These are phyloP conservation scores for Tarenaya hassleriana DNA, from an alignment of 345 rosid genomes.

Conservation along the genomic window DNA sequence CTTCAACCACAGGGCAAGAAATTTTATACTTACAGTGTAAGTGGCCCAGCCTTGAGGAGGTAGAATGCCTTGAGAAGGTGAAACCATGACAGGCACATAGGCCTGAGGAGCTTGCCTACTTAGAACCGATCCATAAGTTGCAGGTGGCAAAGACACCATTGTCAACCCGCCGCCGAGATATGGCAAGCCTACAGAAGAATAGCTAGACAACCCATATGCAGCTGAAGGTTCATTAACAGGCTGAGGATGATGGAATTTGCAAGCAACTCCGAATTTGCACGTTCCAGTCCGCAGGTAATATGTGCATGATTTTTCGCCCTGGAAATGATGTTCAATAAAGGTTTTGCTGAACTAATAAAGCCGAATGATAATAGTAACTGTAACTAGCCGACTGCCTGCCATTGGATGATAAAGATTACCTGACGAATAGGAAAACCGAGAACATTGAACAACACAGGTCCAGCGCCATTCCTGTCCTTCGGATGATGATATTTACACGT, in stretches of 20 bases:
- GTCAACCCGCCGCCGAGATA: conserved; percentile 53
- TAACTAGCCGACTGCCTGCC: no score
- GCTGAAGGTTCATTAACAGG: conserved; percentile 45
- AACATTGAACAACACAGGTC: conserved; percentile 57
- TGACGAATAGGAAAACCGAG: conserved; percentile 75
- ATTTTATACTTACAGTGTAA: conserved; percentile 48
- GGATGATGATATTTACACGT: conserved; percentile 44
- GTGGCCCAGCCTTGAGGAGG: conserved; percentile 65
- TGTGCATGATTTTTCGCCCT: conserved; percentile 78
- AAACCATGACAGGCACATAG: conserved; percentile 52
- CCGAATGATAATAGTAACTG: no score
- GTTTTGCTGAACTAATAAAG: conserved; percentile 5
- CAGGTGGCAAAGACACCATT: conserved; percentile 45
- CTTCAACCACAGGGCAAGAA: no score
- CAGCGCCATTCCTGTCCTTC: conserved; percentile 82
- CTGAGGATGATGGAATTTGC: conserved; percentile 87
- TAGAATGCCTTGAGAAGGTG: no score
- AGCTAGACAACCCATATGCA: conserved; percentile 37
- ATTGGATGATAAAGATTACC: conserved; percentile 28
- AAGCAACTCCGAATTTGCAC: conserved; percentile 69
- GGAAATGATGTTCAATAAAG: conserved; percentile 15
- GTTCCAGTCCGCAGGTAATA: conserved; percentile 65
- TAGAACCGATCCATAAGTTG: conserved; percentile 46
- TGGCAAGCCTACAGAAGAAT: conserved; percentile 49
- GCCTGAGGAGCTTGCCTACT: conserved; percentile 43